Evolutionary conservation across 2,329 filamentous ascomycete genomes (phyloP).

Genomic region (Colletotrichum eleusines): DNA sequence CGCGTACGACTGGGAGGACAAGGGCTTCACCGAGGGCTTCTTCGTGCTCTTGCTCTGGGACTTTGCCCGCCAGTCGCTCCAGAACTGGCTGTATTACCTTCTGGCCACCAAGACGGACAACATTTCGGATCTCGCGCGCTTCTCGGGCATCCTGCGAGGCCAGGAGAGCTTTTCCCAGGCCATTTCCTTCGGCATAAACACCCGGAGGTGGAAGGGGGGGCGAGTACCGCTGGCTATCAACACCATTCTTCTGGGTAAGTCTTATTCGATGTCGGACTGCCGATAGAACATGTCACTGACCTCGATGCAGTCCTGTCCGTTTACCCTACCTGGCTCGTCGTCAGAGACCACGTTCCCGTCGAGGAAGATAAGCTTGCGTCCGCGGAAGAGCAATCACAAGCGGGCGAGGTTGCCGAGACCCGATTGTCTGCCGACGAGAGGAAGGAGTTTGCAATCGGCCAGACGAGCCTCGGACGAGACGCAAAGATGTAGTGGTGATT

Average conservation of each 20-base stretch:
- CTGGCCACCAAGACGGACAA: constrained; percentile 67
- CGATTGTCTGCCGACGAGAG: constrained; percentile 23
- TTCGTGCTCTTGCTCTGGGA: constrained; percentile 63
- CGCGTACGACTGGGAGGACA: constrained; percentile 54
- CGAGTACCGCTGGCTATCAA: constrained; percentile 55
- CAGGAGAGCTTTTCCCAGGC: constrained; percentile 58
- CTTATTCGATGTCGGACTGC: too few species aligned
- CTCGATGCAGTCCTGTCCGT: constrained; percentile 45
- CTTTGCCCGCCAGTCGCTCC: constrained; percentile 63
- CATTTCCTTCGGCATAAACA: constrained; percentile 55
- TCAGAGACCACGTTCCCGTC: constrained; percentile 47
- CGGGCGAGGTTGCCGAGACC: constrained; percentile 13
- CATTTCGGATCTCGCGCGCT: constrained; percentile 62
- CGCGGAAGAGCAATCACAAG: constrained; percentile 18
- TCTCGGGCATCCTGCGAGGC: constrained; percentile 55
- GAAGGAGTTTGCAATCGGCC: constrained; percentile 29
- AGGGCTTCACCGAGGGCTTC: constrained; percentile 60
- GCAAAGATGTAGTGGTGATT: constrained; percentile 17
- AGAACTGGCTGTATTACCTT: constrained; percentile 69
- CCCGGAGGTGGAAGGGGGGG: constrained; percentile 53
- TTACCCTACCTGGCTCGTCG: constrained; percentile 49
- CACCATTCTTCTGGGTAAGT: constrained; percentile 54
- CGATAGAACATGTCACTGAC: background rate
- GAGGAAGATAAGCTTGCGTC: constrained; percentile 41
- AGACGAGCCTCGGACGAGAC: constrained; percentile 29